Evolutionary conservation across 352 stramenopile species (phyloP), one percentile per base, ranked within the genome.

Genomic region (Globisporangium takayamanum): DNA sequence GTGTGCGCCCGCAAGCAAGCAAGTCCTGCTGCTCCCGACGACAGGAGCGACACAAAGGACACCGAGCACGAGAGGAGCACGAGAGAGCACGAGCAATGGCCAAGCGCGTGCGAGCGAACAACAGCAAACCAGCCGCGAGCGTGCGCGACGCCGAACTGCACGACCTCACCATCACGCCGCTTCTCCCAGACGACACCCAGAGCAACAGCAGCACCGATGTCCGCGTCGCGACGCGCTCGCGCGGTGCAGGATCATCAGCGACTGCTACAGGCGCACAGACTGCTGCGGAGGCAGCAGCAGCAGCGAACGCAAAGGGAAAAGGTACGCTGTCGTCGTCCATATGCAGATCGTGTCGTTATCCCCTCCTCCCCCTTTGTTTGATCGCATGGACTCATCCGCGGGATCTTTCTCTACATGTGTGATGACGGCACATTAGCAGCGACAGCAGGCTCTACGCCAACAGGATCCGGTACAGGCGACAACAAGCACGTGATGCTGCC

Each of bases 401-500:
- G 8, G 33, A 39, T 39, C 33, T 12, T 39, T 39, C 33, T 39
- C 10, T 10, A 14, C 33, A 39, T 39, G 33, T 7, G 33, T 39
- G 33, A 22, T 22, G 22, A 22, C 33, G 28, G 28, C 10, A 12
- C 10, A 12, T 5, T 5, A 14, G 33, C 44, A 28, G 20, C 44
- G 44, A 57, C 52, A 60, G 54, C 22, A 7, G 20, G 20, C 5
- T 14, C 42, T 25, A 53, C 54, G 22, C 12, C 52, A 3, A 20
- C 48, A 46, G 36, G n/a, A 33, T 18, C n/a, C 16, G 26, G 16
- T 8, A 15, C 26, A 36, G 37, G 36, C 47, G 71, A 86, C 30
- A 84, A 66, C 49, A 96, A 94, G 59, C 79, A 94, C 62, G 78
- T 82, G 69, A 92, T 93, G 73, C 69, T 93, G 54, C 88, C 88